phyloP scores from a whole-genome alignment of 306 rosid species.

The Lagenaria siceraria region DNA sequence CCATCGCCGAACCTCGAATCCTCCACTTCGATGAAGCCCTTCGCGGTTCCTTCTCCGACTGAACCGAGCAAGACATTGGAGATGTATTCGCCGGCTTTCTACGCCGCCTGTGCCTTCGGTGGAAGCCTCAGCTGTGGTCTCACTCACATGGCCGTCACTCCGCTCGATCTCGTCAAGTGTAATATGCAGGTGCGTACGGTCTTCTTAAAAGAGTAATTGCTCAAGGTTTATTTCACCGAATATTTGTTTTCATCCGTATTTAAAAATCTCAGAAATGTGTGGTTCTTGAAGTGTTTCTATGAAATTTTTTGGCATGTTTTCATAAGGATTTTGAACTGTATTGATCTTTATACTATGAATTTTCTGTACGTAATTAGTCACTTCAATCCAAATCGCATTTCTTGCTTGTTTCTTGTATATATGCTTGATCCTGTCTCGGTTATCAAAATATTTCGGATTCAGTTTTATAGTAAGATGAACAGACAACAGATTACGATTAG shows the following conservation, averaged over 20 bases:
- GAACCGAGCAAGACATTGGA: slow-evolving; percentile 59
- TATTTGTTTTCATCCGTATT: background rate
- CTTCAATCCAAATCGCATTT: background rate
- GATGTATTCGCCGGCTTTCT: slow-evolving; percentile 82
- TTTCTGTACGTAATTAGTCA: background rate
- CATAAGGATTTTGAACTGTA: background rate
- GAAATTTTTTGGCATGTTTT: background rate
- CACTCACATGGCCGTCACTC: slow-evolving; percentile 91
- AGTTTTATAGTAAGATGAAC: background rate
- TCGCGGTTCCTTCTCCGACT: slow-evolving; percentile 44
- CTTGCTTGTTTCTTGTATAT: background rate
- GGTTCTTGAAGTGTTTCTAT: background rate
- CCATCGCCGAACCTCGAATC: slow-evolving; percentile 8
- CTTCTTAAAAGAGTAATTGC: background rate
- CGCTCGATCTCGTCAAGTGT: slow-evolving; percentile 95
- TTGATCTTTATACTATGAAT: background rate
- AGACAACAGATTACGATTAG: background rate
- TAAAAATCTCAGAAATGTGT: background rate
- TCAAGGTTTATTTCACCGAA: background rate
- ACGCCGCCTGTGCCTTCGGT: slow-evolving; percentile 78
- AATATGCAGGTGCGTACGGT: slow-evolving; percentile 72
- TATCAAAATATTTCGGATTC: background rate
- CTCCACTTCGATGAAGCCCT: slow-evolving; percentile 1
- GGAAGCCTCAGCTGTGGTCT: slow-evolving; percentile 88
- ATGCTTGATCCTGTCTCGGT: background rate